Conservation (phyloP, 805 yeast species). For the Cyberlindnera bimundalis region DNA sequence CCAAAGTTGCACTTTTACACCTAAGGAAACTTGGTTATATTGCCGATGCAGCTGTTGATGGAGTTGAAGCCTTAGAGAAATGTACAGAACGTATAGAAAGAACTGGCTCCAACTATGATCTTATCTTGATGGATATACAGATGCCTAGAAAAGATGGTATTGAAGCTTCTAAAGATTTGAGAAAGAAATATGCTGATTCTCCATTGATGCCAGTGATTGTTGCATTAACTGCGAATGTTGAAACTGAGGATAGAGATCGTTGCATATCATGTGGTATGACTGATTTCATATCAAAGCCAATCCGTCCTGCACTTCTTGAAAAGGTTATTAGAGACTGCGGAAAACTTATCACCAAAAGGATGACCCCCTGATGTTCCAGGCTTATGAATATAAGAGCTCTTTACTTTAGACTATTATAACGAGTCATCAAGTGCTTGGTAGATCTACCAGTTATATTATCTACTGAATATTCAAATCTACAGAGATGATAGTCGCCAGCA, state of each 20-base stretch:
- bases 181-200: conserved; percentile 39
- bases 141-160: conserved; percentile 92
- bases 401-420: too few species aligned
- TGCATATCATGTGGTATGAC: conserved; percentile 50
- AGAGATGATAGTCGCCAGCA: too few species aligned
- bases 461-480: too few species aligned
- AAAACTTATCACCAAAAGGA: too few species aligned
- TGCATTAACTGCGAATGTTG: conserved; percentile 83
- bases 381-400: too few species aligned
- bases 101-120: conserved; percentile 62
- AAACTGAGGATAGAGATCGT: conserved; percentile 46
- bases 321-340: conserved; percentile 12
- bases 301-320: conserved; percentile 42
- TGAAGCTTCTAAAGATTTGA: conserved; percentile 84
- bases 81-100: conserved; percentile 67
- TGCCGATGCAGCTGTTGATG: conserved; percentile 73
- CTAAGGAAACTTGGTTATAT: conserved; percentile 58
- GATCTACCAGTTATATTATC: too few species aligned
- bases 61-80: conserved; percentile 86
- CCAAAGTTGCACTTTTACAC: conserved; percentile 58
- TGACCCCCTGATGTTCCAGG: too few species aligned
- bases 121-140: conserved; percentile 94
- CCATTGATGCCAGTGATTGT: conserved; percentile 87
- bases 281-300: conserved; percentile 51
- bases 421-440: too few species aligned